Evolutionary conservation across 2,329 filamentous ascomycete species (phyloP), one percentile per base, ranked within the genome.

Genomic region (Pyricularia pennisetigena): DNA sequence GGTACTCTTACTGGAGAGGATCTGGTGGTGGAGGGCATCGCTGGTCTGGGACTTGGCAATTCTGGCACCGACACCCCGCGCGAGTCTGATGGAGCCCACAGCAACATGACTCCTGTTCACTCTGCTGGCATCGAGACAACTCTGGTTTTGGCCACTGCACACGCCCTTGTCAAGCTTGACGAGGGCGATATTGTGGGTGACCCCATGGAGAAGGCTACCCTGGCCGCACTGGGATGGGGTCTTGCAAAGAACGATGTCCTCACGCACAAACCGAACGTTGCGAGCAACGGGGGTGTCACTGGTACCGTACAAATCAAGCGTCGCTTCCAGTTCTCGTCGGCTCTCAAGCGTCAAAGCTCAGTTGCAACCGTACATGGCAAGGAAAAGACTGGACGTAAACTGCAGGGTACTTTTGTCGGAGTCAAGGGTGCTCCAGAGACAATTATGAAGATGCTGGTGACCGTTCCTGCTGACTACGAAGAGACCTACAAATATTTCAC

Each of bases 401-500:
- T 89, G 70, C 92, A 88, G 76, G 90, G 91, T 71, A 97, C 95
- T 0, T 97, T 99, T 76, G 94, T 93, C 68, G 93, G 89, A 77
- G 95, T 98, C 72, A 99, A 99, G 82, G 95, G 95, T 76, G 95
- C 95, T 8, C 95, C 95, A 0, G 95, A 99, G 81, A 99, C 95
- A 0, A 97, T 99, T 74, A 89, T 92, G 78, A 94, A 91, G 76
- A 97, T 97, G 91, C 85, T 99, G 70, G 85, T 92, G 49, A 85
- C 90, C 41, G 86, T 93, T 10, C 95, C 95, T 8, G 84, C 88
- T 1, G 88, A 97, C 76, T 99, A 99, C 75, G 95, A 99, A 77
- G 95, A 98, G 80, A 99, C 95, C 0, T 99, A 89, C 86, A 99
- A 98, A 79, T 93, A 97, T 81, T 99, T 98, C 75, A 98, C 94